Evolutionary conservation across 78 protist species (phyloP).

Genomic region (Dictyostelium capitatum): DNA sequence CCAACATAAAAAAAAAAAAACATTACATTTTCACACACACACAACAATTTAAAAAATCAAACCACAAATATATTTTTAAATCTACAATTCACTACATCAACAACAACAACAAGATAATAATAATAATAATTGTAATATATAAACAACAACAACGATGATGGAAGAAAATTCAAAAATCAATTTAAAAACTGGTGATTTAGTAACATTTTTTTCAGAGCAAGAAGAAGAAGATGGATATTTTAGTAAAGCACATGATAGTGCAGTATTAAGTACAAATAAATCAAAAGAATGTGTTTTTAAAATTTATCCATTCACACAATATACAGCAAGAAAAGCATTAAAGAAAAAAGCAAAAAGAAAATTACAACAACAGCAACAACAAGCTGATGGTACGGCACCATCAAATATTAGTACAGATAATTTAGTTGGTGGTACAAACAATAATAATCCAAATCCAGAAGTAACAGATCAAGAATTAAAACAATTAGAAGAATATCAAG

Average conservation of each 20-base stretch:
- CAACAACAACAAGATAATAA: no score
- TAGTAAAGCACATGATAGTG: conserved; percentile 36
- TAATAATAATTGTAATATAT: not conserved
- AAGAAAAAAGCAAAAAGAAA: conserved; percentile 59
- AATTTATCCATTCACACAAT: conserved; percentile 73
- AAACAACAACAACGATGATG: not conserved
- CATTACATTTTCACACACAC: no score
- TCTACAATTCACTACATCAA: no score
- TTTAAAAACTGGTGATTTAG: conserved; percentile 69
- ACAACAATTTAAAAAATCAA: no score
- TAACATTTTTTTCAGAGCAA: conserved; percentile 75
- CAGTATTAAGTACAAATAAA: conserved; percentile 30
- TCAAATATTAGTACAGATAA: not conserved
- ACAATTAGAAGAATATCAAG: conserved; percentile 75
- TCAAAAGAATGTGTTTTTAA: conserved; percentile 74
- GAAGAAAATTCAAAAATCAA: not conserved
- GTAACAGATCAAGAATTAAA: conserved; percentile 39
- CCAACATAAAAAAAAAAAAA: no score
- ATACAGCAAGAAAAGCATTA: conserved; percentile 73
- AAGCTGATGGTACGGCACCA: not conserved
- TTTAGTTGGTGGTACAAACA: not conserved
- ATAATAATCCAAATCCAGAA: conserved; percentile 8
- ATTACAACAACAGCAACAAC: conserved; percentile 24
- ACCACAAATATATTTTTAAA: no score
- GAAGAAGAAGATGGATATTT: conserved; percentile 77